phyloP scores from a whole-genome alignment of 768 basidiomycete genomes.

The Boletus patriciae region DNA sequence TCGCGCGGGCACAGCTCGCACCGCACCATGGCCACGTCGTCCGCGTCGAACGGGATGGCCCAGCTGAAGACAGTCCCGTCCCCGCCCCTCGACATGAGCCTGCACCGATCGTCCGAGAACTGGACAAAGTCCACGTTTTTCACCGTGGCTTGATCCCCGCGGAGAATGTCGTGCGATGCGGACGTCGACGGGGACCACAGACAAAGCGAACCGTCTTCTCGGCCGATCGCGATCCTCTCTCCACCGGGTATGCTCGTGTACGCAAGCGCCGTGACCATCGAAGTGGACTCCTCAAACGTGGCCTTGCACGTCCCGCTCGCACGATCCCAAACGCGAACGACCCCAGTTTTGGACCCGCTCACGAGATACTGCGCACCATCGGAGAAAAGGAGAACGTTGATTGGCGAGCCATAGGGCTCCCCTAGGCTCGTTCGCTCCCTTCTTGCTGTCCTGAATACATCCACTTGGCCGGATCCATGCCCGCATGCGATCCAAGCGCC shows the following conservation, averaged over 20 bases:
- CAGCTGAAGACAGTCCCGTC: slow-evolving; percentile 11
- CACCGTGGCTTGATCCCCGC: slow-evolving; percentile 1
- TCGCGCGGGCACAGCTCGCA: background rate
- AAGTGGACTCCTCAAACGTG: background rate
- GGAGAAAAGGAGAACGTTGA: slow-evolving; percentile 17
- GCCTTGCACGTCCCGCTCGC: slow-evolving; percentile 12
- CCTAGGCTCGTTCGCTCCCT: background rate
- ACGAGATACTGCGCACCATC: slow-evolving; percentile 12
- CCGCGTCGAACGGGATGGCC: slow-evolving; percentile 1
- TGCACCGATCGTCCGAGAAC: slow-evolving; percentile 12
- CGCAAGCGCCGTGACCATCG: slow-evolving; percentile 22
- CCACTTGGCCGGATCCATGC: slow-evolving; percentile 2
- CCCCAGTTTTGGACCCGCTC: slow-evolving; percentile 16
- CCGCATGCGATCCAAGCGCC: slow-evolving; percentile 13
- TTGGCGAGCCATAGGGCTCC: background rate
- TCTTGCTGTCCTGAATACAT: background rate
- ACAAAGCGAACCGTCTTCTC: slow-evolving; percentile 18
- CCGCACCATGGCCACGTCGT: background rate
- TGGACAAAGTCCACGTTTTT: slow-evolving; percentile 6
- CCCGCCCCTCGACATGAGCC: slow-evolving; percentile 11
- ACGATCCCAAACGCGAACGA: slow-evolving; percentile 23
- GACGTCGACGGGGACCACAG: slow-evolving; percentile 19
- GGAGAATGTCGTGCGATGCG: slow-evolving; percentile 8
- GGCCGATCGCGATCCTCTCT: slow-evolving; percentile 12
- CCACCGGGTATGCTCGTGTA: background rate